These are phyloP conservation scores for Cucurbita moschata DNA, from an alignment of 306 rosid species.

Conservation along the genomic window DNA sequence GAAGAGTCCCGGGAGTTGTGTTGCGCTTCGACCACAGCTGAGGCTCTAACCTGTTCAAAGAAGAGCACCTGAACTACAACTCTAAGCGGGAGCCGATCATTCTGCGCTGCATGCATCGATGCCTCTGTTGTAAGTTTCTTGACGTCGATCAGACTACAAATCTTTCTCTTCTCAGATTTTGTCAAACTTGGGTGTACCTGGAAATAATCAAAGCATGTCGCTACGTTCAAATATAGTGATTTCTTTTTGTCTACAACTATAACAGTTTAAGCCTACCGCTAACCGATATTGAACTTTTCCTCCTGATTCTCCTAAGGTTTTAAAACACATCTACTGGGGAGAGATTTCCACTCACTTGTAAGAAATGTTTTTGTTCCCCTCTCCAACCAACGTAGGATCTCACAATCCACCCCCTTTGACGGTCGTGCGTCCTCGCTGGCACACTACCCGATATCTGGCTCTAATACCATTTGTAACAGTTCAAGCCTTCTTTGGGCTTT, in stretches of 20 bases:
- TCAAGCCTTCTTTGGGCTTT: no score
- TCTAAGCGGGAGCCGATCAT: slow-evolving; percentile 83
- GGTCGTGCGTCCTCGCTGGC: no score
- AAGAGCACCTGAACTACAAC: slow-evolving; percentile 82
- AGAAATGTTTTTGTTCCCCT: no score
- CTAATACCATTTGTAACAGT: no score
- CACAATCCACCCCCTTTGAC: no score
- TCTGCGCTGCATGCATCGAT: slow-evolving; percentile 82
- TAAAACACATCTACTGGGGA: no score
- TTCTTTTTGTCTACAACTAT: not conserved
- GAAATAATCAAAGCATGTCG: not conserved
- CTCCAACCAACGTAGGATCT: no score
- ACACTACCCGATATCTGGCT: no score
- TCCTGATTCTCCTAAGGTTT: no score
- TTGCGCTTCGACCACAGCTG: slow-evolving; percentile 10
- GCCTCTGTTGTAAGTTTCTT: slow-evolving; percentile 60
- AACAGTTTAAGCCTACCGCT: no score
- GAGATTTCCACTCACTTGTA: no score
- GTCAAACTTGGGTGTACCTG: slow-evolving; percentile 66
- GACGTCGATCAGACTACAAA: slow-evolving; percentile 64
- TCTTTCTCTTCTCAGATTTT: slow-evolving; percentile 61
- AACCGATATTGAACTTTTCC: no score
- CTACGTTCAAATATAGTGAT: not conserved
- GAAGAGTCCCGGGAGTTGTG: slow-evolving; percentile 15
- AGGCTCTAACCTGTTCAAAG: slow-evolving; percentile 71